Conservation (phyloP, 441 rosid genomes). For the Arabidopsis lyrata region DNA sequence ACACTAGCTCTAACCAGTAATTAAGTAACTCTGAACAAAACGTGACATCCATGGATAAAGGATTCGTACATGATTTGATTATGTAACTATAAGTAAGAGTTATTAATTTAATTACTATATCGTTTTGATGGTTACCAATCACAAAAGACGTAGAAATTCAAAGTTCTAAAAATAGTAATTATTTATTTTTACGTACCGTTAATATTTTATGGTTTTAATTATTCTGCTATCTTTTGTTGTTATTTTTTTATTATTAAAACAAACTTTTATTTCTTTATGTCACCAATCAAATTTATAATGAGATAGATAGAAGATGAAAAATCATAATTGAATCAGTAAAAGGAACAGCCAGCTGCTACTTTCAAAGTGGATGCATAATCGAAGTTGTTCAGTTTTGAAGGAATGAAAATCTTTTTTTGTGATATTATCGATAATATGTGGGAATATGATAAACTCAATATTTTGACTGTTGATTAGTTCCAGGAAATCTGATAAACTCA, state of each 20-base stretch:
- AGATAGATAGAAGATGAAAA: not conserved
- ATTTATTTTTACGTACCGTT: too few species aligned
- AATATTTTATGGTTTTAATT: too few species aligned
- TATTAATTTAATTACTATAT: too few species aligned
- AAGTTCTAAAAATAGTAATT: not conserved
- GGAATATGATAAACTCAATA: slow-evolving; percentile 34
- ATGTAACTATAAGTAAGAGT: too few species aligned
- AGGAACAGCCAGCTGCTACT: not conserved
- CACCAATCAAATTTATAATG: too few species aligned
- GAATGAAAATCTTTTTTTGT: not conserved
- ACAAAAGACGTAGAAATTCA: not conserved
- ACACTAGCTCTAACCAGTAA: not conserved
- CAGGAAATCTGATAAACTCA: slow-evolving; percentile 28
- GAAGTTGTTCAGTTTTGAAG: slow-evolving; percentile 18
- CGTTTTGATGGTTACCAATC: not conserved
- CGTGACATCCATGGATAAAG: not conserved
- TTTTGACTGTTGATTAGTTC: slow-evolving; percentile 39
- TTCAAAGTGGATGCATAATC: slow-evolving; percentile 34
- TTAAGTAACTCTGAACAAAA: too few species aligned
- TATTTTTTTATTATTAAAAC: too few species aligned
- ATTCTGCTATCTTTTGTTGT: too few species aligned
- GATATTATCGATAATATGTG: slow-evolving; percentile 24
- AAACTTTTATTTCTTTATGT: too few species aligned
- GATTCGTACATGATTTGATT: not conserved
- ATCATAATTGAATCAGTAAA: too few species aligned